phyloP scores from a whole-genome alignment of 306 rosid species.

The Prunus padus region DNA sequence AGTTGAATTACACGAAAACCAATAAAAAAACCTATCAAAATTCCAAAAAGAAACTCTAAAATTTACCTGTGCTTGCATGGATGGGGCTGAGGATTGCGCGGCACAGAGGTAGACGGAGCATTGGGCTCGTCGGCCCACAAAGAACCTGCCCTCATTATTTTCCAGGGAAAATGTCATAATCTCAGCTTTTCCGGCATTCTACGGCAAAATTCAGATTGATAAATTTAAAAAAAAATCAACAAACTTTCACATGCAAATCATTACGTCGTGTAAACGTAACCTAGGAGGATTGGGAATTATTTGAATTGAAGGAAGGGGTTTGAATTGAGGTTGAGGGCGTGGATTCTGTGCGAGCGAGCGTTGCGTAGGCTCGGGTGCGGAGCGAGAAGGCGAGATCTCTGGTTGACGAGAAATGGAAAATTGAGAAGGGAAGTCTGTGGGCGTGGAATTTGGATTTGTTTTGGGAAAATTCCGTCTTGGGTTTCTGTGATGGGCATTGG shows the following conservation, averaged over 20 bases:
- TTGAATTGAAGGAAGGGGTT: neutral
- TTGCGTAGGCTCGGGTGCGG: neutral
- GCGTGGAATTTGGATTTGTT: neutral
- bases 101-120: conserved; percentile 38
- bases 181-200: conserved; percentile 22
- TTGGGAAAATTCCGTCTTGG: conserved; percentile 1
- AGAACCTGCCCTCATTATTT: conserved; percentile 43
- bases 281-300: too few species aligned
- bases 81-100: conserved; percentile 15
- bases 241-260: neutral
- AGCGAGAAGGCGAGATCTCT: conserved; percentile 5
- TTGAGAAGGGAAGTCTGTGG: neutral
- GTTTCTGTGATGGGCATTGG: conserved; percentile 14
- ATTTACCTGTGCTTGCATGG: conserved; percentile 31
- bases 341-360: neutral
- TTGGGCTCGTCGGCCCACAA: conserved; percentile 38
- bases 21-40: neutral
- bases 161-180: conserved; percentile 36
- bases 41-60: neutral
- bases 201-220: conserved; percentile 11
- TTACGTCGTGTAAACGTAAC: neutral
- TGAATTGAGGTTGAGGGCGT: neutral
- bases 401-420: conserved; percentile 10
- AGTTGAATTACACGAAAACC: neutral
- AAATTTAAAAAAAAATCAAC: neutral